phyloP scores from a whole-genome alignment of 176 grass and related monocot genomes.

The Avena sativa region DNA sequence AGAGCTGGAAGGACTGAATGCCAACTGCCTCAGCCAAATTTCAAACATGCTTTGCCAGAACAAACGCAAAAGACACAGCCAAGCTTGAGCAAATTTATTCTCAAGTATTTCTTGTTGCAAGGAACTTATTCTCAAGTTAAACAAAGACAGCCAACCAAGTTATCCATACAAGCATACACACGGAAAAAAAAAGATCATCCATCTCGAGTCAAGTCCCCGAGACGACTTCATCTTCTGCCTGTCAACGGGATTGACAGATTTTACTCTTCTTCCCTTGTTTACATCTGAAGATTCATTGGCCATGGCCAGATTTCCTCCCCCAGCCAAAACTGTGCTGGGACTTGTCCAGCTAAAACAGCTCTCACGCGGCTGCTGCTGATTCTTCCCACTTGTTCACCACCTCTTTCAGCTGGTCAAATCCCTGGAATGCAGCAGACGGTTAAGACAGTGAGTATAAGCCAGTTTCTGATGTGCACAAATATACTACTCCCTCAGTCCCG shows the following conservation, averaged over 20 bases:
- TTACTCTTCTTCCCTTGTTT: not conserved
- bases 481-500: too few species aligned
- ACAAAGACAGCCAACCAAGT: not conserved
- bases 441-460: not conserved
- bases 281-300: not conserved
- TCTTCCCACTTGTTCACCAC: constrained; percentile 68
- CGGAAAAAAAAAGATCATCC: not conserved
- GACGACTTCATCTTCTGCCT: not conserved
- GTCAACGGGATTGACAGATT: constrained; percentile 54
- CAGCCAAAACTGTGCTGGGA: constrained; percentile 30
- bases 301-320: not conserved
- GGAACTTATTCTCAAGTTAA: constrained; percentile 47
- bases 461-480: not conserved
- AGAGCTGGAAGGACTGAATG: too few species aligned
- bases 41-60: not conserved
- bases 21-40: too few species aligned
- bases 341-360: not conserved
- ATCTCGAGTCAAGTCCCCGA: not conserved
- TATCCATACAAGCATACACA: constrained; percentile 5
- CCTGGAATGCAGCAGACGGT: constrained; percentile 49
- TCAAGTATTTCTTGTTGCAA: constrained; percentile 16
- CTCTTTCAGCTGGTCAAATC: constrained; percentile 85
- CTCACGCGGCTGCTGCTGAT: constrained; percentile 51
- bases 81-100: constrained; percentile 29
- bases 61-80: not conserved